These are phyloP conservation scores for Dentipellis fragilis DNA, from an alignment of 768 basidiomycete genomes.

Conservation along the genomic window DNA sequence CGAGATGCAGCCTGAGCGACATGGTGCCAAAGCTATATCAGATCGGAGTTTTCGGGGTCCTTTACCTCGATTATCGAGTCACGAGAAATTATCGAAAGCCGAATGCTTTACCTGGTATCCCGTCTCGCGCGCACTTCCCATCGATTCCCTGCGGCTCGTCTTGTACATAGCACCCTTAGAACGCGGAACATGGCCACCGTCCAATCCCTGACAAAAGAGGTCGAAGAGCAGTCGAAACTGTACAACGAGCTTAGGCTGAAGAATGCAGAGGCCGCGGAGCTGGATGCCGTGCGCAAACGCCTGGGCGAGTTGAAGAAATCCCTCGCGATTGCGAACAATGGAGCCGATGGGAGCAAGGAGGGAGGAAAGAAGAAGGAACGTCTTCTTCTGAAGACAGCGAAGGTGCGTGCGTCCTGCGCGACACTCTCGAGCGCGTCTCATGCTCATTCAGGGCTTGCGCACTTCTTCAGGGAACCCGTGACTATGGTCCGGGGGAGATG, in stretches of 20 bases:
- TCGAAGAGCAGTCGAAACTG: conserved; percentile 43
- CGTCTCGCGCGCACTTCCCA: not conserved
- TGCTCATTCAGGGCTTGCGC: conserved; percentile 11
- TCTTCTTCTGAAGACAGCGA: conserved; percentile 85
- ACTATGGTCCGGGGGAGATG: conserved; percentile 90
- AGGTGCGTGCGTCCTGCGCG: conserved; percentile 42
- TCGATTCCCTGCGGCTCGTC: conserved; percentile 6
- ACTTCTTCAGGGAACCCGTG: conserved; percentile 70
- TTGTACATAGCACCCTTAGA: not conserved
- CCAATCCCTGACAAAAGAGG: conserved; percentile 41
- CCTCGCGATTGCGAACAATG: conserved; percentile 31
- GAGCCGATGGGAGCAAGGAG: conserved; percentile 25
- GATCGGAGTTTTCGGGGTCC: not conserved
- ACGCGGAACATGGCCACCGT: conserved; percentile 28
- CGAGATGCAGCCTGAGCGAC: not conserved
- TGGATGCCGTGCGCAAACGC: conserved; percentile 60
- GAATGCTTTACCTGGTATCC: not conserved
- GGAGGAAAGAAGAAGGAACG: conserved; percentile 53
- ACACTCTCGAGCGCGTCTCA: not conserved
- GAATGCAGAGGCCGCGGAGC: conserved; percentile 35
- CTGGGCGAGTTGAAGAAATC: conserved; percentile 60
- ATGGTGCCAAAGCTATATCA: not conserved
- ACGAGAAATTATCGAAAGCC: not conserved
- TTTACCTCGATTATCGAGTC: conserved; percentile 7
- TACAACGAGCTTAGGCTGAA: conserved; percentile 54